Evolutionary conservation across 2,329 filamentous ascomycete genomes (phyloP).

Genomic region (Xylaria sp.): DNA sequence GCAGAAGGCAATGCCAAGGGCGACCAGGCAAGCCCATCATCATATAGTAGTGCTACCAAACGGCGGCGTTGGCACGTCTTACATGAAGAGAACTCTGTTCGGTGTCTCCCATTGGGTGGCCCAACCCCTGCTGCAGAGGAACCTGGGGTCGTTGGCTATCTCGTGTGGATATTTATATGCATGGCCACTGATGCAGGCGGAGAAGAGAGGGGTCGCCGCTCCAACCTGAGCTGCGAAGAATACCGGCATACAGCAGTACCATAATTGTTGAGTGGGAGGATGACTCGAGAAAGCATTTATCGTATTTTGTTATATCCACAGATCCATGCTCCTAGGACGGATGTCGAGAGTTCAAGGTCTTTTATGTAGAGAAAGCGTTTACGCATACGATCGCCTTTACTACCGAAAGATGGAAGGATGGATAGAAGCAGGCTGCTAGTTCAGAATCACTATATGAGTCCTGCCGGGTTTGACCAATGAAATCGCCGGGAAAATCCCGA

Average conservation of each 20-base stretch:
- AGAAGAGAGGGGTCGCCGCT: background rate
- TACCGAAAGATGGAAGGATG: background rate
- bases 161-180: slow-evolving; percentile 15
- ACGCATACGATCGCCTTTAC: background rate
- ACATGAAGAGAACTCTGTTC: slow-evolving; percentile 12
- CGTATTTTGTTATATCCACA: background rate
- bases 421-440: background rate
- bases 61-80: slow-evolving; percentile 26
- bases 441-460: background rate
- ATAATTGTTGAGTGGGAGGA: background rate
- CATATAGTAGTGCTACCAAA: slow-evolving; percentile 14
- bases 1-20: slow-evolving; percentile 17
- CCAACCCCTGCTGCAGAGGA: slow-evolving; percentile 18
- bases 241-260: too few relatives aligned
- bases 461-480: slow-evolving; percentile 4
- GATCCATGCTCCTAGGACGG: background rate
- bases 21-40: slow-evolving; percentile 23
- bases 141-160: slow-evolving; percentile 24
- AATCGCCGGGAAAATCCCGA: slow-evolving; percentile 4
- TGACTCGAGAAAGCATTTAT: background rate
- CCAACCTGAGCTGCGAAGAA: too few relatives aligned
- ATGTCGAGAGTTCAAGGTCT: background rate
- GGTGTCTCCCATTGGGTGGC: slow-evolving; percentile 19
- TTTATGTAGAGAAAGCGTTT: background rate
- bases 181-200: slow-evolving; percentile 18